A percentile compares a stretch with the other conserved stretches of the same genome.
Evolutionary conservation across 2,329 filamentous ascomycete species (phyloP).

Genomic region (Pseudogymnoascus sp.): DNA sequence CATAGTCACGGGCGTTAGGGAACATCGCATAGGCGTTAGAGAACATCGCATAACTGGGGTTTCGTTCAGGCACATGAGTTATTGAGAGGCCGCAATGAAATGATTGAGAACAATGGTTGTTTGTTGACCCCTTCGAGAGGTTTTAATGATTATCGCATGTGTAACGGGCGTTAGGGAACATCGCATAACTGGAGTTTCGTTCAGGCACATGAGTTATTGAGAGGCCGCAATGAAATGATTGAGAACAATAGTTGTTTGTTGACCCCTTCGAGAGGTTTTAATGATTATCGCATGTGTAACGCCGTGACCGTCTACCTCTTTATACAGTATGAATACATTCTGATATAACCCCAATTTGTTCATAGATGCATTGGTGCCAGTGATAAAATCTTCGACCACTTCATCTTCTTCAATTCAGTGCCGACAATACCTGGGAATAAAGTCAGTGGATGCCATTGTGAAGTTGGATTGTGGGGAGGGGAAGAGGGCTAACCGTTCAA

Average conservation of each 20-base stretch:
- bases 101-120: slow-evolving; percentile 4
- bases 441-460: slow-evolving; percentile 13
- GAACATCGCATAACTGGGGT: slow-evolving; percentile 1
- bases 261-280: background rate
- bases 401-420: slow-evolving; percentile 77
- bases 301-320: slow-evolving; percentile 3
- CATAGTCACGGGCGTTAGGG: background rate
- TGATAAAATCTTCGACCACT: slow-evolving; percentile 98
- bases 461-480: background rate
- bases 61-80: slow-evolving; percentile 1
- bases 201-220: slow-evolving; percentile 2
- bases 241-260: slow-evolving; percentile 6
- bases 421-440: slow-evolving; percentile 65
- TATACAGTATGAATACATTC: slow-evolving; percentile 8
- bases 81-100: background rate
- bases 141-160: slow-evolving; percentile 6
- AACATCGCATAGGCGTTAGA: slow-evolving; percentile 4
- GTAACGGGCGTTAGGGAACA: slow-evolving; percentile 6
- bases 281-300: slow-evolving; percentile 7
- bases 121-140: background rate
- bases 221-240: background rate
- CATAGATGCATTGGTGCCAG: slow-evolving; percentile 79
- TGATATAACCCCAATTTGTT: slow-evolving; percentile 16
- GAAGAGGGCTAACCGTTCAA: slow-evolving; percentile 56
- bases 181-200: slow-evolving; percentile 1